Evolutionary conservation across 345 rosid genomes (phyloP).

Genomic region (Bretschneidera sinensis): DNA sequence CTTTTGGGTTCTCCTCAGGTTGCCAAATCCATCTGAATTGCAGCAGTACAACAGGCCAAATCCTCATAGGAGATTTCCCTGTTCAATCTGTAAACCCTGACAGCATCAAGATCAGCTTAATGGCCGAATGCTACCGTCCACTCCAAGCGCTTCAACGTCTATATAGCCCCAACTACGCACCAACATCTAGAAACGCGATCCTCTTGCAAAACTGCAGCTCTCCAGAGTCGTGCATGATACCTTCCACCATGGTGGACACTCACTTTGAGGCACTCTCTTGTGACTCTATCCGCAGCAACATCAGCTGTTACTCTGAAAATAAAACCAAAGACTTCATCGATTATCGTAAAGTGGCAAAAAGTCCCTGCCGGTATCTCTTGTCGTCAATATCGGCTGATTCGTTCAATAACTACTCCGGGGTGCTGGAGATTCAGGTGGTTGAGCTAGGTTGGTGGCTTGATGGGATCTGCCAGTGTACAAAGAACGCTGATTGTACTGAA

Average conservation of each 20-base stretch:
- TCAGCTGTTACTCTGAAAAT: conserved; percentile 31
- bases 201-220: conserved; percentile 37
- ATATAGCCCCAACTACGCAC: conserved; percentile 38
- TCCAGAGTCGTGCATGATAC: conserved; percentile 22
- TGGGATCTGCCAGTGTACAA: conserved; percentile 47
- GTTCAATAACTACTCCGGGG: conserved; percentile 13
- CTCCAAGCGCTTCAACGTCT: conserved; percentile 32
- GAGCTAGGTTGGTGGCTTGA: conserved; percentile 62
- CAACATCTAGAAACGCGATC: conserved; percentile 34
- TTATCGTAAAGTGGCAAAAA: conserved; percentile 1
- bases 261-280: conserved; percentile 25
- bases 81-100: conserved; percentile 16
- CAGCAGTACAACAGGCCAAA: conserved; percentile 14
- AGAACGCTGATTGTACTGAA: conserved; percentile 27
- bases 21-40: conserved; percentile 53
- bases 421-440: conserved; percentile 33
- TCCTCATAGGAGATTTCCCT: conserved; percentile 26
- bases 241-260: conserved; percentile 25
- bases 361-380: conserved; percentile 36
- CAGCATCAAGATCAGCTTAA: conserved; percentile 29
- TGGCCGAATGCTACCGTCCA: conserved; percentile 47
- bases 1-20: conserved; percentile 58
- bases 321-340: conserved; percentile 11
- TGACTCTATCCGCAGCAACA: conserved; percentile 1
- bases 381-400: conserved; percentile 41